Evolutionary conservation across 257 asterid species (phyloP).

Genomic region (Mitragyna speciosa): DNA sequence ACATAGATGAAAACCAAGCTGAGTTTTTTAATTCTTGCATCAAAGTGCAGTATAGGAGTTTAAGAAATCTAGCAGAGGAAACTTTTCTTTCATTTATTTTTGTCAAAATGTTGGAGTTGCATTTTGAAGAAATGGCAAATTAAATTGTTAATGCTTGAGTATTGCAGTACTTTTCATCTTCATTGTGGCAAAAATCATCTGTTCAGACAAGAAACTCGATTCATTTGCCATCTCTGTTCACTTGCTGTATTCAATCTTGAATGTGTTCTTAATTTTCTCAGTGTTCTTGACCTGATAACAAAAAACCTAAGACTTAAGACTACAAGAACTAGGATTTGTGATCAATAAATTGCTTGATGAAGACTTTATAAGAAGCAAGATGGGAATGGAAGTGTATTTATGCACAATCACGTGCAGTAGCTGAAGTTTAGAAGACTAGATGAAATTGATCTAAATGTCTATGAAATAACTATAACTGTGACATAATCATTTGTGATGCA

Average conservation of each 20-base stretch:
- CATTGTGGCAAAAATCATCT: neutral
- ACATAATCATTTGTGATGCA: neutral
- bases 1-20: neutral
- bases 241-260: too few relatives aligned
- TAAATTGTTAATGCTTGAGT: too few relatives aligned
- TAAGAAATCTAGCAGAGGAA: neutral
- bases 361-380: neutral
- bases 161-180: neutral
- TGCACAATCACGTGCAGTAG: neutral
- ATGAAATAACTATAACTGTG: neutral
- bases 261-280: too few relatives aligned
- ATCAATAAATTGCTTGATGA: neutral
- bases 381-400: neutral
- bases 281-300: neutral
- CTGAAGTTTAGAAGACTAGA: neutral
- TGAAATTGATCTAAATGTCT: neutral
- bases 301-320: neutral
- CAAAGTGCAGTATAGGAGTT: neutral
- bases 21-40: neutral
- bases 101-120: too few relatives aligned
- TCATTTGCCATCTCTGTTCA: neutral
- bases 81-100: neutral
- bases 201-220: neutral
- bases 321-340: neutral
- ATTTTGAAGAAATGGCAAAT: too few relatives aligned